A percentile compares a stretch with the other conserved stretches of the same genome.
Conservation (phyloP, 495 filamentous ascomycete species). For the Elasticomyces elasticus region DNA sequence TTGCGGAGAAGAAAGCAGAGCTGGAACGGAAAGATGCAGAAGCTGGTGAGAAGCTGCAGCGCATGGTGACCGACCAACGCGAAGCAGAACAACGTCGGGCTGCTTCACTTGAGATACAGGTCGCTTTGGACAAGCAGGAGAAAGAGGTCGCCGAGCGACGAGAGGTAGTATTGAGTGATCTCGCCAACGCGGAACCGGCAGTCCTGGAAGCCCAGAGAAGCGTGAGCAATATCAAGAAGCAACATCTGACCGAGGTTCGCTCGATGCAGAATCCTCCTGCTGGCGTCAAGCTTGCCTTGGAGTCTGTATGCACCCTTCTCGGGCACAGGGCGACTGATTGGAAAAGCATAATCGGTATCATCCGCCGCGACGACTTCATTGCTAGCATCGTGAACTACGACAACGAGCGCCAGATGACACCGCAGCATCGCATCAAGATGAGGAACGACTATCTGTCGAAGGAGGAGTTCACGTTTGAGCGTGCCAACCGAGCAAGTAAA, state of each 20-base stretch:
- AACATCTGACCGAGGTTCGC: slow-evolving; percentile 93
- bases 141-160: slow-evolving; percentile 72
- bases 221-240: slow-evolving; percentile 93
- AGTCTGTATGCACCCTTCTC: slow-evolving; percentile 87
- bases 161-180: slow-evolving; percentile 76
- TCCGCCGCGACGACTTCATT: slow-evolving; percentile 92
- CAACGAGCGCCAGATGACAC: slow-evolving; percentile 92
- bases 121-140: slow-evolving; percentile 79
- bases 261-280: slow-evolving; percentile 88
- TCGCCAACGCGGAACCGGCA: slow-evolving; percentile 86
- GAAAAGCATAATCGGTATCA: slow-evolving; percentile 78
- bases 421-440: slow-evolving; percentile 71
- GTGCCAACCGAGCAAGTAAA: slow-evolving; percentile 88
- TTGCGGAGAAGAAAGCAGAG: slow-evolving; percentile 88
- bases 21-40: slow-evolving; percentile 88
- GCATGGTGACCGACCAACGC: slow-evolving; percentile 92
- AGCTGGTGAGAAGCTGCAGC: slow-evolving; percentile 92
- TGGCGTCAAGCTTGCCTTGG: slow-evolving; percentile 83
- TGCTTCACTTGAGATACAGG: slow-evolving; percentile 78
- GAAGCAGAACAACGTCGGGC: slow-evolving; percentile 89
- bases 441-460: slow-evolving; percentile 82
- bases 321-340: slow-evolving; percentile 84
- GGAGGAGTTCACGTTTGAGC: slow-evolving; percentile 90
- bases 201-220: slow-evolving; percentile 87
- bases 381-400: slow-evolving; percentile 95